Conservation (phyloP, 345 rosid genomes). For the Eucalyptus cladocalyx region DNA sequence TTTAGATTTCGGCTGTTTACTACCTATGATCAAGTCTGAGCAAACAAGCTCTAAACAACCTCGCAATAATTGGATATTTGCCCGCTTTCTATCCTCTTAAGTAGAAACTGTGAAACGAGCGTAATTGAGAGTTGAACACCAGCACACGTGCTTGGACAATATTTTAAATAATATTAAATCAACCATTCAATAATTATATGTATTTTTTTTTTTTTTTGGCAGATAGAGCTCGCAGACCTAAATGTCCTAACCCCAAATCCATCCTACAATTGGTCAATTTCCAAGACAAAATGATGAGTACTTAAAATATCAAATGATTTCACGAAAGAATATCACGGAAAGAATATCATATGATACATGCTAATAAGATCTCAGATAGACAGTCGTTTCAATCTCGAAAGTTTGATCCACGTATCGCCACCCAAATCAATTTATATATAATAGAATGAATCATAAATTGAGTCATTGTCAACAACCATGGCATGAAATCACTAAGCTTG, state of each 20-base stretch:
- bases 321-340: rapidly evolving
- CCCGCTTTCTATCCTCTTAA: neutral
- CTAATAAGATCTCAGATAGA: rapidly evolving
- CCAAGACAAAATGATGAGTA: neutral
- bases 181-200: neutral
- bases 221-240: too few species aligned
- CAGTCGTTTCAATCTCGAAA: too few species aligned
- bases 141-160: neutral
- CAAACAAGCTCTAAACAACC: neutral
- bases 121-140: neutral
- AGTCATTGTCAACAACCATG: neutral
- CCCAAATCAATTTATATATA: too few species aligned
- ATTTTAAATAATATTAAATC: neutral
- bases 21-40: neutral
- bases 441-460: neutral
- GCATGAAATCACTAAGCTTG: neutral
- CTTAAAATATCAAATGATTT: neutral
- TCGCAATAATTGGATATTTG: neutral
- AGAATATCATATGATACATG: too few species aligned
- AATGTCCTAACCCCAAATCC: neutral
- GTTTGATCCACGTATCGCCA: neutral
- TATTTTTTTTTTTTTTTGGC: too few species aligned
- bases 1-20: neutral
- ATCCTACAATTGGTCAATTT: neutral
- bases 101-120: neutral